Percentiles rank a stretch among this genome's conserved stretches.
These are phyloP conservation scores for Phytophthora hybrid DNA, from an alignment of 352 stramenopile genomes.

Conservation along the genomic window DNA sequence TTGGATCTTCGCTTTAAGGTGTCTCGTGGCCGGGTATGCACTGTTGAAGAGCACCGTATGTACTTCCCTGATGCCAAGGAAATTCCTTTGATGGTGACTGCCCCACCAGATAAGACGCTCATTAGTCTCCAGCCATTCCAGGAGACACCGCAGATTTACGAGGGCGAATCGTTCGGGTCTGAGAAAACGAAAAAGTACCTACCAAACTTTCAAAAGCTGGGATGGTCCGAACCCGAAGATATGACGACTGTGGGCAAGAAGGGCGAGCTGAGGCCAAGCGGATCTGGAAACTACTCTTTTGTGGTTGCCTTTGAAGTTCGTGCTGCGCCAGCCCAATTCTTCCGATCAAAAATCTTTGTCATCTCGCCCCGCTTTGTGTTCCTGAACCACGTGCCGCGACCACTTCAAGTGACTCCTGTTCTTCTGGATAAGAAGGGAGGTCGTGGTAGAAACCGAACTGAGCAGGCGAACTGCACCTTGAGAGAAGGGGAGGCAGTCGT, in stretches of 20 bases:
- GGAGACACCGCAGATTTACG: constrained; percentile 65
- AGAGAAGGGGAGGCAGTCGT: constrained; percentile 63
- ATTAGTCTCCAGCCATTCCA: constrained; percentile 75
- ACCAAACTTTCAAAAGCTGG: constrained; percentile 72
- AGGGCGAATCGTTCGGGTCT: constrained; percentile 60
- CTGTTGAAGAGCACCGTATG: constrained; percentile 69
- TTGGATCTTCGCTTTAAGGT: constrained; percentile 79
- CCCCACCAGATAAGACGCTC: constrained; percentile 68
- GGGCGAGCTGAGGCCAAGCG: constrained; percentile 63
- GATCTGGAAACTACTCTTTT: constrained; percentile 65
- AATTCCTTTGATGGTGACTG: constrained; percentile 73
- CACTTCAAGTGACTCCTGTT: constrained; percentile 77
- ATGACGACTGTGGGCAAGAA: constrained; percentile 82
- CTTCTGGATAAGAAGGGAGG: constrained; percentile 82
- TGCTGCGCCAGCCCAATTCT: constrained; percentile 84
- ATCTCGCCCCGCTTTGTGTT: constrained; percentile 84
- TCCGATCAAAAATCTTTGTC: constrained; percentile 82
- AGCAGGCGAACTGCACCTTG: constrained; percentile 52
- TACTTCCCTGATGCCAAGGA: constrained; percentile 75
- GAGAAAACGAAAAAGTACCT: constrained; percentile 75
- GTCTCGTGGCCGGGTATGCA: constrained; percentile 61
- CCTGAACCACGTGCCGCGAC: constrained; percentile 66
- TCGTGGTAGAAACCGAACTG: constrained; percentile 43
- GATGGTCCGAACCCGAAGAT: constrained; percentile 78
- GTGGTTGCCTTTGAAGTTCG: constrained; percentile 84